Evolutionary conservation across 306 rosid species (phyloP).

Genomic region (Rosa lucieae): DNA sequence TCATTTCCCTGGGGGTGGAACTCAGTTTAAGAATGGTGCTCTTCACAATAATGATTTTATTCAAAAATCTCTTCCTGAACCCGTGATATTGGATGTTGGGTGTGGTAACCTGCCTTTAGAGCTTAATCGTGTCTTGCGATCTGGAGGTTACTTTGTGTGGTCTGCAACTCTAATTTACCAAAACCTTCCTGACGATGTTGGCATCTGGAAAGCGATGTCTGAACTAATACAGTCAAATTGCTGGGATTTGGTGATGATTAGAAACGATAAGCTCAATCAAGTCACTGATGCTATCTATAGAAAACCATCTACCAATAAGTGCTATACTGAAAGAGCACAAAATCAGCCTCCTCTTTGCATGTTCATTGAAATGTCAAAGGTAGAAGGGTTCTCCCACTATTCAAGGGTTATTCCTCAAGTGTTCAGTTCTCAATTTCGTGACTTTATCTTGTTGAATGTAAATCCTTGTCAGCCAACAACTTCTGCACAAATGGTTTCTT

Average conservation of each 20-base stretch:
- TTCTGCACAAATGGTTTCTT: too few relatives aligned
- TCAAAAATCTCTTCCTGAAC: slow-evolving; percentile 57
- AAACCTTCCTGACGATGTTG: slow-evolving; percentile 63
- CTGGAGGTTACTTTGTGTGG: slow-evolving; percentile 93
- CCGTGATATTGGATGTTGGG: slow-evolving; percentile 80
- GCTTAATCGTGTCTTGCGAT: slow-evolving; percentile 73
- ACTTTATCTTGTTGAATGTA: too few relatives aligned
- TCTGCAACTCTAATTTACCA: slow-evolving; percentile 92
- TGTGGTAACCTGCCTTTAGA: slow-evolving; percentile 83
- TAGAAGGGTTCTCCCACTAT: too few relatives aligned
- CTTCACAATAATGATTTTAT: slow-evolving; percentile 82
- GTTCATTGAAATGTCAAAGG: too few relatives aligned
- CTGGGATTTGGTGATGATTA: slow-evolving; percentile 70
- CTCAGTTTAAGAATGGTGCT: slow-evolving; percentile 84
- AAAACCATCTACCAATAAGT: slow-evolving; percentile 76
- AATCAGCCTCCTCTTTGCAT: slow-evolving; percentile 71
- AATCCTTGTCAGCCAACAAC: too few relatives aligned
- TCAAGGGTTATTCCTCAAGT: too few relatives aligned
- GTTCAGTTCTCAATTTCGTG: too few relatives aligned
- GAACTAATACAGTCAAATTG: slow-evolving; percentile 70
- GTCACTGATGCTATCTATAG: slow-evolving; percentile 77
- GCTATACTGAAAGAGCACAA: slow-evolving; percentile 48
- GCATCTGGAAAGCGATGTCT: slow-evolving; percentile 78
- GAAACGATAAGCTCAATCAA: slow-evolving; percentile 58
- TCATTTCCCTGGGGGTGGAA: slow-evolving; percentile 90